These are phyloP conservation scores for Mortierella sp. DNA, from an alignment of 371 early-diverging fungal species.

Conservation along the genomic window DNA sequence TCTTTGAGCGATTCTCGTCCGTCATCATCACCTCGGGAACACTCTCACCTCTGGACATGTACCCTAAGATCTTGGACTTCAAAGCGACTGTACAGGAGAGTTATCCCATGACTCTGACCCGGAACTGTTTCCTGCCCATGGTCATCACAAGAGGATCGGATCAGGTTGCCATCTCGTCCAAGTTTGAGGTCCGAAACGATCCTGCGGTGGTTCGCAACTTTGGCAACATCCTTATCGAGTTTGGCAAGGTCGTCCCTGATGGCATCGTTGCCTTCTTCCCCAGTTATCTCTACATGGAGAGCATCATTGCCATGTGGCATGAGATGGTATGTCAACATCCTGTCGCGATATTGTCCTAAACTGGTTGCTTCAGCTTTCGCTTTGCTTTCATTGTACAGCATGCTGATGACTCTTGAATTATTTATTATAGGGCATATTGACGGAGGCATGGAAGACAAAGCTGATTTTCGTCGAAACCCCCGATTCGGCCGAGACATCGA, in stretches of 20 bases:
- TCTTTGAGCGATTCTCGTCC: constrained; percentile 96
- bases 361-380: neutral
- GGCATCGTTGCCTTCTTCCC: constrained; percentile 99
- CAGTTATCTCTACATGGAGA: constrained; percentile 99
- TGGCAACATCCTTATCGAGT: constrained; percentile 97
- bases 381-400: neutral
- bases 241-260: constrained; percentile 96
- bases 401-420: neutral
- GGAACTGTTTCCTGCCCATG: constrained; percentile 97
- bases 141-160: constrained; percentile 98
- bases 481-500: constrained; percentile 98
- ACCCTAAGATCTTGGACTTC: constrained; percentile 98
- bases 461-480: constrained; percentile 99
- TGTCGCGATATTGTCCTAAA: neutral
- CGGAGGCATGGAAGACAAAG: constrained; percentile 97
- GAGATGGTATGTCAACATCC: constrained; percentile 77
- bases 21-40: constrained; percentile 99
- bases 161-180: constrained; percentile 96
- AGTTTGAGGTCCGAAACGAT: constrained; percentile 98
- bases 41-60: constrained; percentile 98
- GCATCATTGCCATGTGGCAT: constrained; percentile 99
- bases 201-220: constrained; percentile 99
- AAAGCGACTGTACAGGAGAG: constrained; percentile 87
- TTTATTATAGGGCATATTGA: constrained; percentile 82
- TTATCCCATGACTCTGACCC: constrained; percentile 94